Evolutionary conservation across 108 stramenopile genomes (phyloP), one percentile per base, ranked within the genome.

Genomic region (Bacterosira constricta): DNA sequence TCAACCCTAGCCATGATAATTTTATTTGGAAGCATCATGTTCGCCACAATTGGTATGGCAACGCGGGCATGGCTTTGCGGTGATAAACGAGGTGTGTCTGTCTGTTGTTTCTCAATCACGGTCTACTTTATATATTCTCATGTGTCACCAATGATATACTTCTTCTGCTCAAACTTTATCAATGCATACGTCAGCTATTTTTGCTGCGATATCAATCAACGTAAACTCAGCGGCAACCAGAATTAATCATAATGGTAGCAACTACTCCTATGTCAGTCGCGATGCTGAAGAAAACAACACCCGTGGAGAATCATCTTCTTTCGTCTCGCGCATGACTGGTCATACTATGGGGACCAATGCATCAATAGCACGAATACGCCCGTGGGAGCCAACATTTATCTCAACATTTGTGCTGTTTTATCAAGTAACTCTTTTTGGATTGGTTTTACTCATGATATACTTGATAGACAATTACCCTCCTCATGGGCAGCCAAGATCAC

Each of bases 381-480:
- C 57, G 15, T 59, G 50, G 53, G 70, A 81, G 50, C 37, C 49
- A 15, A 12, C 63, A 13, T 82, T 82, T 45, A 56, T 82, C 10
- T 49, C 64, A 32, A 58, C 63, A 4, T 80, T 75, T 44, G 47
- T 74, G 8, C 39, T 85, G 11, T 58, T 85, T 1, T 76, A 71
- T 62, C 70, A 85, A n/a, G 37, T 73, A 30, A 78, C 41, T 8
- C 4, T 66, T 0, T 68, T 85, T 68, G 85, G 81, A 12, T 13
- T 82, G 0, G 44, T 85, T 4, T 35, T 85, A 3, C 52, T 82
- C 51, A 13, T 34, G 1, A 50, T 63, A 12, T 85, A 74, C 69
- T 59, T 80, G 4, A 11, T 71, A 2, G 79, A 84, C 49, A 38
- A 71, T 27, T 66, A 84, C 54, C 79, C 83, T 25, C 83, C 71